phyloP scores from a whole-genome alignment of 345 rosid genomes.

The Microcos paniculata region DNA sequence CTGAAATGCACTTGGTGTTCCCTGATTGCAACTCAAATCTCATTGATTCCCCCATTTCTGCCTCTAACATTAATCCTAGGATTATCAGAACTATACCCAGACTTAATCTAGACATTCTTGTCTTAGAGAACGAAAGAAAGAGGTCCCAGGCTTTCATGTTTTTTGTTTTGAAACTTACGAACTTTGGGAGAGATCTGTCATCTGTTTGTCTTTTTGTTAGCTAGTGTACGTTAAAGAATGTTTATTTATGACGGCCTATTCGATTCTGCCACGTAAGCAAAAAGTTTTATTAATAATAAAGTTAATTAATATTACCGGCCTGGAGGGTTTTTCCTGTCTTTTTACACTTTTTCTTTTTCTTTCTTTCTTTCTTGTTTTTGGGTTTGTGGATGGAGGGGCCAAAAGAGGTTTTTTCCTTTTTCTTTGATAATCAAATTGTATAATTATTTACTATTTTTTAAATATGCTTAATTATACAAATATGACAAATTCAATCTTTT shows the following conservation, averaged over 20 bases:
- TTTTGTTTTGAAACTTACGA: not conserved
- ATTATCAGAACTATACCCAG: constrained; percentile 14
- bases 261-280: not conserved
- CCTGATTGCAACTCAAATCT: constrained; percentile 69
- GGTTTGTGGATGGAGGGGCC: too few species aligned
- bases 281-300: not conserved
- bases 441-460: too few species aligned
- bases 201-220: not conserved
- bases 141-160: not conserved
- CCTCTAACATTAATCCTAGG: constrained; percentile 25
- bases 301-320: too few species aligned
- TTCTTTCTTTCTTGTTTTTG: too few species aligned
- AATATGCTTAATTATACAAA: too few species aligned
- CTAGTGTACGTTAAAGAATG: not conserved
- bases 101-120: constrained; percentile 25
- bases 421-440: too few species aligned
- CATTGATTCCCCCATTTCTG: constrained; percentile 39
- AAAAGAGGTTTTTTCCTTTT: too few species aligned
- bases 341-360: too few species aligned
- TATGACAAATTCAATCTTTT: too few species aligned
- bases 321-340: too few species aligned
- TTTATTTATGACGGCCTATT: not conserved
- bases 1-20: constrained; percentile 67
- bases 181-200: not conserved
- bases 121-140: not conserved